Percentiles rank a stretch among this genome's conserved stretches.
Evolutionary conservation across 2,329 filamentous ascomycete genomes (phyloP).

Genomic region (Ophiostoma novo-ulmi): DNA sequence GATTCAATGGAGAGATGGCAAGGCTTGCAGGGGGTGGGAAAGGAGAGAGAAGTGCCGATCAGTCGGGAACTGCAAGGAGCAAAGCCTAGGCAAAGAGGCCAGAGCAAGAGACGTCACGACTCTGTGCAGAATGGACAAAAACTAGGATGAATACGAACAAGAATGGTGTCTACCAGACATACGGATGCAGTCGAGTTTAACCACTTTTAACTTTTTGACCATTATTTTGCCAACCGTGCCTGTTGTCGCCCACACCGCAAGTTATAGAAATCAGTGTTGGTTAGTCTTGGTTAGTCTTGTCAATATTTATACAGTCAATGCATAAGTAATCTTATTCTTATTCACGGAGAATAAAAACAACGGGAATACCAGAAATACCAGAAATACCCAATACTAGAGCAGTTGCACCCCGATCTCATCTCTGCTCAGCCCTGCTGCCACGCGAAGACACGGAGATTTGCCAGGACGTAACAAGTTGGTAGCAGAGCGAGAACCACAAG

Average conservation of each 20-base stretch:
- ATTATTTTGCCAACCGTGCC: neutral
- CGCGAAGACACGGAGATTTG: constrained; percentile 3
- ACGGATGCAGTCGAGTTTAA: no score
- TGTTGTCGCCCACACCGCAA: neutral
- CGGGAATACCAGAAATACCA: no score
- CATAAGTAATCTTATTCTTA: neutral
- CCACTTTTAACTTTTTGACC: no score
- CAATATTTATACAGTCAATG: neutral
- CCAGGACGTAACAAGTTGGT: neutral
- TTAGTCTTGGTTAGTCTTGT: neutral
- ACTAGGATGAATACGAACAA: neutral
- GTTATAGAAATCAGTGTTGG: neutral
- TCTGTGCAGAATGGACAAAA: neutral
- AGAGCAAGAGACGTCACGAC: neutral
- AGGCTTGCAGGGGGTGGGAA: constrained; percentile 9
- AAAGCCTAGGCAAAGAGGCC: neutral
- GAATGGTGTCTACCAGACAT: neutral
- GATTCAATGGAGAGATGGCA: neutral
- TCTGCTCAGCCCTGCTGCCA: neutral
- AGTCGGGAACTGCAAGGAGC: neutral
- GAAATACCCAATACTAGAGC: neutral
- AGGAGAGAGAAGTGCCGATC: constrained; percentile 2
- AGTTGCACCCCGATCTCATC: neutral
- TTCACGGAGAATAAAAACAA: neutral
- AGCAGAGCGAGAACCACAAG: neutral